Base-by-base conservation (phyloP, 768 basidiomycete genomes). In the Polyporus arcularius region DNA sequence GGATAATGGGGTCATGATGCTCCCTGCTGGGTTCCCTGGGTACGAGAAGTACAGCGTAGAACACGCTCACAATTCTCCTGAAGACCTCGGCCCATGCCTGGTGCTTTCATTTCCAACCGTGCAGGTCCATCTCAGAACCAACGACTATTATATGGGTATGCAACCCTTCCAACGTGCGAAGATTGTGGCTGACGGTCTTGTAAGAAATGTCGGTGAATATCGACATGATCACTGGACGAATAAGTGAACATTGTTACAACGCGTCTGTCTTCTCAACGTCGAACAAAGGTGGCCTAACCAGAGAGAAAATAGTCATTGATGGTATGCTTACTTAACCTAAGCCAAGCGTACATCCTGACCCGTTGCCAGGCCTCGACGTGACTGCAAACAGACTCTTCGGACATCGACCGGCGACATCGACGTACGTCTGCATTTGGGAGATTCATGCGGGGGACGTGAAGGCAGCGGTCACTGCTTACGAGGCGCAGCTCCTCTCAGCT, bases 351-450 rank as follows among this genome's bases (percentile, higher is more conserved):
- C 21, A 38, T 21, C 28, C 45, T 43, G 32, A 46, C 47, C 35
- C 49, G 31, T 39, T 31, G 21, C 12, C 41, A 90, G 92, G 90
- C 11, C 72, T 96, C 65, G 84, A 92, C 61, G 84, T 98, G 50
- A 84, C 85, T 14, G 88, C 92, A 1, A 84, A 97, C 70, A 85
- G 96, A 28, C 76, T 98, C 11, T 96, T 97, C 69, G 96, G 96
- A 8, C 92, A 92, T 12, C 85, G 87, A 59, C 96, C 96, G 7
- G 82, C 84, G 3, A 91, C 90, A 0, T 75, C 90, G 2, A 88
- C 94, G 1, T 98, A 98, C 68, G 78, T 96, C 5, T 98, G 96
- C 70, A 82, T 97, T 14, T 98, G 96, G 96, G 94, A 96, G 68
- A 83, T 96, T 47, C 76, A 76, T n/a, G 39, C 94, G 16, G 93